Evolutionary conservation across 2,329 filamentous ascomycete species (phyloP).

Genomic region (Pseudogymnoascus sp.): DNA sequence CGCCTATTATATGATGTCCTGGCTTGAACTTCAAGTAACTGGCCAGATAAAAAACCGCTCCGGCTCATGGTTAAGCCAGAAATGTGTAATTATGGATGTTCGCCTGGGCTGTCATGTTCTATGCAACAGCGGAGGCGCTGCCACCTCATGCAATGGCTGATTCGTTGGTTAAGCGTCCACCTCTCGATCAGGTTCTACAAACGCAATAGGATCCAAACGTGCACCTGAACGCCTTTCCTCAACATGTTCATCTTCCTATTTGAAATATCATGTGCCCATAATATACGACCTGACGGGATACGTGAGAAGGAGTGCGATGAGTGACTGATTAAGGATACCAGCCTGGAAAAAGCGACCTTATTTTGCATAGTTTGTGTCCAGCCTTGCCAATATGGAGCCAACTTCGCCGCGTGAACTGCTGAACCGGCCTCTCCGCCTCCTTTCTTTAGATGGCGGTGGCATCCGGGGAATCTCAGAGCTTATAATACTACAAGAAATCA

Average conservation of each 20-base stretch:
- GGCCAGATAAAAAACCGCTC: no score
- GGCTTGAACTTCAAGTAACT: no score
- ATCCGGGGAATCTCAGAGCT: constrained; percentile 21
- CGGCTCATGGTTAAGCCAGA: not conserved
- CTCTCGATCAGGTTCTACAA: not conserved
- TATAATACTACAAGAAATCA: constrained; percentile 19
- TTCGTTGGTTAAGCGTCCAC: not conserved
- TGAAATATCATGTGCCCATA: not conserved
- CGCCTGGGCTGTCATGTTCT: not conserved
- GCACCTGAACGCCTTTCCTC: not conserved
- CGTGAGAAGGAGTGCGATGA: no score
- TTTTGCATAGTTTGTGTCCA: not conserved
- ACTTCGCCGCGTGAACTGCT: not conserved
- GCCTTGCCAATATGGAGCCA: not conserved
- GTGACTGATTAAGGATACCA: not conserved
- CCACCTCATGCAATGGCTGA: not conserved
- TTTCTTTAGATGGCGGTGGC: constrained; percentile 25
- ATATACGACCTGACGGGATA: not conserved
- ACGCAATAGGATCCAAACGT: not conserved
- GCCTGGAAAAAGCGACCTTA: no score
- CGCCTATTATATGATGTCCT: no score
- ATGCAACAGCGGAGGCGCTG: no score
- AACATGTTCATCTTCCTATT: not conserved
- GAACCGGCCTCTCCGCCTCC: not conserved
- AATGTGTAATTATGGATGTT: not conserved